Percentiles rank a stretch among this genome's conserved stretches.
phyloP scores from a whole-genome alignment of 1,139 yeast genomes.

The Sugiyamaella paludigena region DNA sequence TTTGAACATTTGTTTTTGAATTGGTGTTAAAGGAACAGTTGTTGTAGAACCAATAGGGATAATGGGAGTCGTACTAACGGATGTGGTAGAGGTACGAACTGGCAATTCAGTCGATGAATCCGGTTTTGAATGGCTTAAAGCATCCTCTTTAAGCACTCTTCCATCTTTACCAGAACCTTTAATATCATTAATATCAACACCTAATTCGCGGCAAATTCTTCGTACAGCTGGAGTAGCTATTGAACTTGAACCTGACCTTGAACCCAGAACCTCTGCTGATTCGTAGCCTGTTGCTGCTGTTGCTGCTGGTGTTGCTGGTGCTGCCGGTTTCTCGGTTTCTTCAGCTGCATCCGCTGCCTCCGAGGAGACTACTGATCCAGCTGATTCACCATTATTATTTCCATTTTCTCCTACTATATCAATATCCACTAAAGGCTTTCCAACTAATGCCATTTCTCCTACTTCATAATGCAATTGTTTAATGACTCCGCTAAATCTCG shows the following conservation, averaged over 20 bases:
- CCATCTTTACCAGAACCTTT: slow-evolving; percentile 39
- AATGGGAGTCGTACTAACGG: slow-evolving; percentile 14
- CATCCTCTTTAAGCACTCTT: slow-evolving; percentile 39
- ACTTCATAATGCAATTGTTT: slow-evolving; percentile 37
- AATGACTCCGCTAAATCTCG: slow-evolving; percentile 37
- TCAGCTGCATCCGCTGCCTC: slow-evolving; percentile 5
- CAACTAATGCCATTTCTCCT: slow-evolving; percentile 40
- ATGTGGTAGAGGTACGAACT: neutral
- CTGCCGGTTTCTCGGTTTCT: slow-evolving; percentile 1
- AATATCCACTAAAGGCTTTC: slow-evolving; percentile 37
- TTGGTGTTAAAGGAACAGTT: slow-evolving; percentile 30
- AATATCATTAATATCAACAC: slow-evolving; percentile 29
- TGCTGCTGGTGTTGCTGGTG: neutral
- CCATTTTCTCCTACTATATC: slow-evolving; percentile 29
- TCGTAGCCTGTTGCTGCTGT: neutral
- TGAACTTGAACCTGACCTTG: slow-evolving; percentile 13
- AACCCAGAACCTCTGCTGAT: neutral
- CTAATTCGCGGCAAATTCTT: slow-evolving; percentile 34
- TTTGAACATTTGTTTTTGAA: slow-evolving; percentile 38
- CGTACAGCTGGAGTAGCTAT: slow-evolving; percentile 40
- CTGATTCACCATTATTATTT: neutral
- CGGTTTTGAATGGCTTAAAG: slow-evolving; percentile 20
- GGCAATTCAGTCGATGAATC: neutral
- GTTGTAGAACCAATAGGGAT: slow-evolving; percentile 16
- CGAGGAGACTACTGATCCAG: neutral